These are phyloP conservation scores for Thielaviopsis punctulata DNA, from an alignment of 2,329 filamentous ascomycete genomes.

Conservation along the genomic window DNA sequence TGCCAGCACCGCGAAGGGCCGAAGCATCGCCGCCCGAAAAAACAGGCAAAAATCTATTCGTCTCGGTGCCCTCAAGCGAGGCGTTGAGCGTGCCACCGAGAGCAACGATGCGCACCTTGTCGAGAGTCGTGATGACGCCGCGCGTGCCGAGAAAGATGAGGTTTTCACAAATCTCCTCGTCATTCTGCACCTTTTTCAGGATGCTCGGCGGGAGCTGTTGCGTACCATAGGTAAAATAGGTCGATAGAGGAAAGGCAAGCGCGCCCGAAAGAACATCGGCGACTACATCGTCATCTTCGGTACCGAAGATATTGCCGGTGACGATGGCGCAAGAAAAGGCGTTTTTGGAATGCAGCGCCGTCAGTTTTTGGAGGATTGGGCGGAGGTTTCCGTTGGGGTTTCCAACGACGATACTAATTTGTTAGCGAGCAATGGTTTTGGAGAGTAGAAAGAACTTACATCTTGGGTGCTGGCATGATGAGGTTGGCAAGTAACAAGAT, in stretches of 20 bases:
- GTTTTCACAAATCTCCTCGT: conserved; percentile 71
- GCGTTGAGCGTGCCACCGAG: conserved; percentile 60
- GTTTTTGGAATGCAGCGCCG: conserved; percentile 70
- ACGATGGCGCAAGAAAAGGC: conserved; percentile 73
- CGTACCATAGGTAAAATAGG: conserved; percentile 75
- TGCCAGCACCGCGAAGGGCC: conserved; percentile 56
- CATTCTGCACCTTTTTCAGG: conserved; percentile 53
- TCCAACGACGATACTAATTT: conserved; percentile 58
- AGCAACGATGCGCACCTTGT: conserved; percentile 74
- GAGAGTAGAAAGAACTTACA: conserved; percentile 21
- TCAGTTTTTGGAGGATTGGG: conserved; percentile 62
- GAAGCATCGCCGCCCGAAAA: conserved; percentile 66
- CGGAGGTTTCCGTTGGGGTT: conserved; percentile 64
- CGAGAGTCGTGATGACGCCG: conserved; percentile 72
- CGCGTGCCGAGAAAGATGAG: conserved; percentile 79
- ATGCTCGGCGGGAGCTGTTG: conserved; percentile 54
- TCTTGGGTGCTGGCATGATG: conserved; percentile 30
- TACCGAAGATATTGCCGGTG: conserved; percentile 64
- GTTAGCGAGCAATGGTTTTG: conserved; percentile 7
- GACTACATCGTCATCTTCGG: conserved; percentile 41
- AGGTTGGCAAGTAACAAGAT: not conserved
- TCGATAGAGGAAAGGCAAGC: conserved; percentile 60
- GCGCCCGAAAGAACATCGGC: conserved; percentile 52
- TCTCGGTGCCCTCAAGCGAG: conserved; percentile 43
- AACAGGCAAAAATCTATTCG: conserved; percentile 57